Evolutionary conservation across 2,329 filamentous ascomycete species (phyloP).

Genomic region (Alternaria rosae): DNA sequence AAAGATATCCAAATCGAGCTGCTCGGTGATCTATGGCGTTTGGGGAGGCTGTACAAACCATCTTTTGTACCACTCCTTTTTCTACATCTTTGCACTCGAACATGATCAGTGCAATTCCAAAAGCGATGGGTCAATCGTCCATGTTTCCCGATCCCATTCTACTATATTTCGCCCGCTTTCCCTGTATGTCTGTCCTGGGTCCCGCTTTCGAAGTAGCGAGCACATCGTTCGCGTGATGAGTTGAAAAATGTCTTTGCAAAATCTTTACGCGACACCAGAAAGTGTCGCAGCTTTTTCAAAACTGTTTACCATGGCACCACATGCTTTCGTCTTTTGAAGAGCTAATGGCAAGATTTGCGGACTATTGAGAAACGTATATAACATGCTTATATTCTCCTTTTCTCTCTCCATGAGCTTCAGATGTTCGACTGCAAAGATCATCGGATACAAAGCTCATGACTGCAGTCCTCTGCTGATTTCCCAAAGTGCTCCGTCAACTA

Average conservation of each 20-base stretch:
- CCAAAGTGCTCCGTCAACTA: not conserved
- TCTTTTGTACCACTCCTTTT: too few species aligned
- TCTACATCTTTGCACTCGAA: too few species aligned
- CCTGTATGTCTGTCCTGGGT: too few species aligned
- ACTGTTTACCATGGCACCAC: not conserved
- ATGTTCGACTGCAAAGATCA: not conserved
- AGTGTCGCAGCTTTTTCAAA: not conserved
- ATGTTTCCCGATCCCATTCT: not conserved
- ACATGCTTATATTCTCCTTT: accelerated
- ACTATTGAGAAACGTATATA: not conserved
- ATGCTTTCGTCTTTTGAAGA: not conserved
- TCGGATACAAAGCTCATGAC: not conserved
- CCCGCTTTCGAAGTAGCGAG: not conserved
- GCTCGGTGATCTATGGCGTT: too few species aligned
- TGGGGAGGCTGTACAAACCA: too few species aligned
- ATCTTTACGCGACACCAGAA: not conserved
- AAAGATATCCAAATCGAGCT: too few species aligned
- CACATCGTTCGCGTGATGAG: not conserved
- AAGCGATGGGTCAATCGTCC: too few species aligned
- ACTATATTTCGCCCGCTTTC: too few species aligned
- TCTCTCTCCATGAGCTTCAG: accelerated
- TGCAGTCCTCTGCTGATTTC: not conserved
- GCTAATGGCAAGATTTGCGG: not conserved
- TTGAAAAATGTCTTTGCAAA: not conserved
- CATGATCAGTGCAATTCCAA: too few species aligned